A percentile compares a stretch with the other conserved stretches of the same genome.
These are phyloP conservation scores for Ramaria sp. DNA, from an alignment of 768 basidiomycete species.

Conservation along the genomic window DNA sequence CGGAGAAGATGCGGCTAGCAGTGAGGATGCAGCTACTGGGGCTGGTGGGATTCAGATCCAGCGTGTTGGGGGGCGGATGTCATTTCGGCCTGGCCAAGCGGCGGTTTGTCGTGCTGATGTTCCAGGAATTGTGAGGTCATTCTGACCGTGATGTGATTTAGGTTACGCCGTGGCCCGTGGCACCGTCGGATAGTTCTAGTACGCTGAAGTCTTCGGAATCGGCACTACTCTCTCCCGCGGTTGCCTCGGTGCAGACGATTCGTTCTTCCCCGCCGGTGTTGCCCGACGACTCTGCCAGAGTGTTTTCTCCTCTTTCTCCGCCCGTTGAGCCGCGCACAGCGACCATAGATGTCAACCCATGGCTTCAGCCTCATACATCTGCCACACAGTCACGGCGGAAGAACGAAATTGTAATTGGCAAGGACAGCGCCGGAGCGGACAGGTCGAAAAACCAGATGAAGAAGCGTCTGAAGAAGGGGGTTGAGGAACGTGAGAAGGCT, in stretches of 20 bases:
- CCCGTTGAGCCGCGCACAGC: background rate
- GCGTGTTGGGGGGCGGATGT: slow-evolving; percentile 58
- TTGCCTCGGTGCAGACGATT: background rate
- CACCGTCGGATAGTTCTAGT: slow-evolving; percentile 5
- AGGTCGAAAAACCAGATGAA: slow-evolving; percentile 70
- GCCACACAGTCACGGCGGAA: slow-evolving; percentile 26
- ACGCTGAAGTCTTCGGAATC: slow-evolving; percentile 4
- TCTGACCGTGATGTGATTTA: background rate
- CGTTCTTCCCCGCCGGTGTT: background rate
- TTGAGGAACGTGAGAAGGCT: slow-evolving; percentile 46
- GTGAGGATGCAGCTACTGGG: slow-evolving; percentile 14
- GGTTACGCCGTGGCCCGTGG: background rate
- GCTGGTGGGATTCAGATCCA: slow-evolving; percentile 33
- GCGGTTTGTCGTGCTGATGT: slow-evolving; percentile 16
- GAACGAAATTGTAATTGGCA: slow-evolving; percentile 64
- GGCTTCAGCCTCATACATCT: slow-evolving; percentile 42
- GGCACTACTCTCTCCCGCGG: background rate
- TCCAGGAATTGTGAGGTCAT: slow-evolving; percentile 24
- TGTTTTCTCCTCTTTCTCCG: background rate
- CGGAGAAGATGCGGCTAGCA: slow-evolving; percentile 19
- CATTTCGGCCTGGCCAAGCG: slow-evolving; percentile 43
- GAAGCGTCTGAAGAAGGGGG: slow-evolving; percentile 48
- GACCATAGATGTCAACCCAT: slow-evolving; percentile 53
- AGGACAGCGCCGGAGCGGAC: slow-evolving; percentile 44
- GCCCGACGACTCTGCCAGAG: background rate